Conservation (phyloP, 768 basidiomycete genomes). For the Lentinula detonsa region DNA sequence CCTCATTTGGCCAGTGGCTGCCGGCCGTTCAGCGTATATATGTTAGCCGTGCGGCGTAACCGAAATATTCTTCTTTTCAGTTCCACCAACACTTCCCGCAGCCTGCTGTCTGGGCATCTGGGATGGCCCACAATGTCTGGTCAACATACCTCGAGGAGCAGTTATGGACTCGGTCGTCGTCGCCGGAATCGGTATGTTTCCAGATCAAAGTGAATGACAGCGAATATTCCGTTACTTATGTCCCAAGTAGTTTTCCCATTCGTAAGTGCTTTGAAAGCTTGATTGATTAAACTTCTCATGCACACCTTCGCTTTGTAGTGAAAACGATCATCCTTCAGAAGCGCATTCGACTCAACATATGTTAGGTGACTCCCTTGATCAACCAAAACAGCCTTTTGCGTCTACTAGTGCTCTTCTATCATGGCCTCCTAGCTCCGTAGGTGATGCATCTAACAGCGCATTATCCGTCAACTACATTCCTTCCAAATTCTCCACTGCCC, state of each 20-base stretch:
- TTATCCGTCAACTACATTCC: slow-evolving; percentile 74
- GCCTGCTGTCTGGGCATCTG: slow-evolving; percentile 7
- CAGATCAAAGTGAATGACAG: slow-evolving; percentile 12
- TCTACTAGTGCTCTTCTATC: slow-evolving; percentile 11
- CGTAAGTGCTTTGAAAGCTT: neutral
- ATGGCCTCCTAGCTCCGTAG: slow-evolving; percentile 5
- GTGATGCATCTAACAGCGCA: slow-evolving; percentile 15
- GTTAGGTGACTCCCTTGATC: slow-evolving; percentile 31
- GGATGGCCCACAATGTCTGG: slow-evolving; percentile 46
- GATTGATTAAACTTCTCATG: neutral
- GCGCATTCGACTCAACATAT: slow-evolving; percentile 45
- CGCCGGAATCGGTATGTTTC: slow-evolving; percentile 9
- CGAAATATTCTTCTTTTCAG: neutral
- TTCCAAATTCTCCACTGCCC: slow-evolving; percentile 57
- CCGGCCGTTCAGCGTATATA: neutral
- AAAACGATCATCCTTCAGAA: slow-evolving; percentile 36
- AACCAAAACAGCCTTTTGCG: slow-evolving; percentile 34
- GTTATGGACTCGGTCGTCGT: slow-evolving; percentile 11
- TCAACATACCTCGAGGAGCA: slow-evolving; percentile 36
- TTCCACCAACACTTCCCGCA: slow-evolving; percentile 10
- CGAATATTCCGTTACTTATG: neutral
- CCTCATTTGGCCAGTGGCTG: neutral
- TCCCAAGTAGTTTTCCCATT: neutral
- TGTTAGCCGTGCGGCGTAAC: neutral
- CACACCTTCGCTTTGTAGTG: slow-evolving; percentile 29